Evolutionary conservation across 2,329 filamentous ascomycete genomes (phyloP), one percentile per base, ranked within the genome.

Genomic region (Apiospora aurea): DNA sequence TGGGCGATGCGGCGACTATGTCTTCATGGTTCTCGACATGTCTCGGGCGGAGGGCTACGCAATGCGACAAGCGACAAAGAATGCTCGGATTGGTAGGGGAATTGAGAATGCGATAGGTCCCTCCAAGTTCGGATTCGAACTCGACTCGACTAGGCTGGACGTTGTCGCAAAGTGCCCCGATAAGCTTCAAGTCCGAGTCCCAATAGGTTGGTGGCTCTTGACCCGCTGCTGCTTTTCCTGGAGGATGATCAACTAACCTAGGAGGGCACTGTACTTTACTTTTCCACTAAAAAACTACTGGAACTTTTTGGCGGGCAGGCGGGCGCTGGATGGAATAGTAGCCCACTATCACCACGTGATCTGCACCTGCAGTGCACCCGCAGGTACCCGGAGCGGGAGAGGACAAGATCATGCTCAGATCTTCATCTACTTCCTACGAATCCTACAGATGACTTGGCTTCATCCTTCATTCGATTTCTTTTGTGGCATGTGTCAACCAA

Each of bases 291-390:
- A 61, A 61, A 61, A 38, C 6, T 18, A 53, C 29, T 61, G 53
- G 53, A 61, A 61, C 53, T 38, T 34, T 38, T 38, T 29, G 53
- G 34, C 26, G 29, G 53, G 53, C 16, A 29, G 3, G 26, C 26
- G 26, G 26, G 26, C 26, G 26, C 26, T 29, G 26, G 26, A 29
- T 29, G 26, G 26, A 29, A 2, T 3, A 38, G 41, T 64, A 64
- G 21, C 53, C 53, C 57, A 64, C 57, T 64, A 41, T 64, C 57
- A 64, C 57, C 57, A 64, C 57, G 57, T 64, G 57, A 64, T 64
- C 57, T 38, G 57, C 29, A 61, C 26, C 51, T 57, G 53, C 29
- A 61, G 29, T 38, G 57, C 29, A 61, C 26, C 51, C 34, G 53
- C 29, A 61, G 29, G 53, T 38, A 61, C 53, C 53, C 29, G 57